Base-by-base conservation (phyloP, 176 grass and related monocot genomes). In the Musa schizocarpa region DNA sequence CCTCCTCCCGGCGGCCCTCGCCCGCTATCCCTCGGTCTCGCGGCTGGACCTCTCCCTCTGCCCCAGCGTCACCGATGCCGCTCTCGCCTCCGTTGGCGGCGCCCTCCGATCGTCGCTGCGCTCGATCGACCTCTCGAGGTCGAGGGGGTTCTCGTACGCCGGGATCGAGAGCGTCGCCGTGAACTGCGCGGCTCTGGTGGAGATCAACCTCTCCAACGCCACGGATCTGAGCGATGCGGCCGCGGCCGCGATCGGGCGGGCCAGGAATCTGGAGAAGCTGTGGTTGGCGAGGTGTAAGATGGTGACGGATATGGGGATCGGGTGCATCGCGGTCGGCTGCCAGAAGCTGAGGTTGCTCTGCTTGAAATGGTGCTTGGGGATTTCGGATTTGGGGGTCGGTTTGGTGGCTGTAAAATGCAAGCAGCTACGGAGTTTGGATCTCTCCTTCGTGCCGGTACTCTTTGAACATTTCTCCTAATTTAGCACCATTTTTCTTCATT, bases 251-350 rank as follows among this genome's bases (percentile, higher is more conserved):
- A 74, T 98, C 11, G 88, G 78, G 0, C 54, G 76, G 50, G 87
- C 82, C 54, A 57, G 69, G 0, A 74, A 53, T 0, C 75, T 98
- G 0, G 75, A 58, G 17, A 65, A 73, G 57, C 65, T 98, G 1
- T 87, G 84, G 2, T 67, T 98, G 12, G 77, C 84, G 52, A 81
- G 90, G 50, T 98, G 95, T 78, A 93, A 82, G 79, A 61, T 65
- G 10, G 10, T 98, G 16, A 98, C 84, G 0, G 95, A 98, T 74
- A 85, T 98, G 78, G 95, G 95, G 2, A 87, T 98, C 68, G 84
- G 88, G 0, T 93, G 90, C 84, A 79, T 98, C 83, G 95, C 90
- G 25, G 84, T 93, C 11, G 88, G 90, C 0, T 98, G 90, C 52
- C 53, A 78, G 0, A 78, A 98, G 70, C 77, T 98, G 19, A 79